phyloP scores from a whole-genome alignment of 441 rosid species.

The Populus tomentosa region DNA sequence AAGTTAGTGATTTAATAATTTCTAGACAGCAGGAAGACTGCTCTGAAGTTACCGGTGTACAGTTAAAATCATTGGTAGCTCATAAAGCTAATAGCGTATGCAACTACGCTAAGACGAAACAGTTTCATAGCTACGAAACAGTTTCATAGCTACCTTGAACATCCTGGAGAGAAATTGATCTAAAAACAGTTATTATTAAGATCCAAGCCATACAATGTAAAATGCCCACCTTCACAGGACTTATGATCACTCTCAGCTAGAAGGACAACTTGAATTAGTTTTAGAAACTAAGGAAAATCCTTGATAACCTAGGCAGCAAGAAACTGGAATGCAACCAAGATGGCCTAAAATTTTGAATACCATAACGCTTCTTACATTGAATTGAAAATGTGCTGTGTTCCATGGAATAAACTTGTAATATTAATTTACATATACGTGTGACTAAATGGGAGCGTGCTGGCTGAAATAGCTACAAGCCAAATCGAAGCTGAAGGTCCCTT shows the following conservation, averaged over 20 bases:
- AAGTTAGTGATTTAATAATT: background rate
- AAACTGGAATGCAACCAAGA: background rate
- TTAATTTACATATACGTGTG: conserved; percentile 13
- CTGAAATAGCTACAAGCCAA: background rate
- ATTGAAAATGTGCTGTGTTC: conserved; percentile 2
- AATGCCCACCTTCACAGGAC: background rate
- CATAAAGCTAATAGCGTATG: too few relatives aligned
- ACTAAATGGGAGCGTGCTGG: background rate
- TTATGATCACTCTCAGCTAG: background rate
- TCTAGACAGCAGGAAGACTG: too few relatives aligned
- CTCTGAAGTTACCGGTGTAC: too few relatives aligned
- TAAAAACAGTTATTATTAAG: background rate
- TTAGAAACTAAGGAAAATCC: background rate
- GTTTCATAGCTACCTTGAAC: background rate
- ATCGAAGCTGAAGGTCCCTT: background rate
- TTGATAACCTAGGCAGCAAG: background rate
- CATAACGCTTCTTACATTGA: background rate
- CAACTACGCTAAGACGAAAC: background rate
- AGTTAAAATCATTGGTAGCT: background rate
- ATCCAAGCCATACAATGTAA: background rate
- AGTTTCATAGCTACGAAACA: background rate
- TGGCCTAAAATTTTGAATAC: background rate
- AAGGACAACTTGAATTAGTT: background rate
- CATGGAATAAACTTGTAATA: background rate
- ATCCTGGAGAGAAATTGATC: background rate